phyloP scores from a whole-genome alignment of 2,329 filamentous ascomycete genomes.

The Sporothrix phasma region DNA sequence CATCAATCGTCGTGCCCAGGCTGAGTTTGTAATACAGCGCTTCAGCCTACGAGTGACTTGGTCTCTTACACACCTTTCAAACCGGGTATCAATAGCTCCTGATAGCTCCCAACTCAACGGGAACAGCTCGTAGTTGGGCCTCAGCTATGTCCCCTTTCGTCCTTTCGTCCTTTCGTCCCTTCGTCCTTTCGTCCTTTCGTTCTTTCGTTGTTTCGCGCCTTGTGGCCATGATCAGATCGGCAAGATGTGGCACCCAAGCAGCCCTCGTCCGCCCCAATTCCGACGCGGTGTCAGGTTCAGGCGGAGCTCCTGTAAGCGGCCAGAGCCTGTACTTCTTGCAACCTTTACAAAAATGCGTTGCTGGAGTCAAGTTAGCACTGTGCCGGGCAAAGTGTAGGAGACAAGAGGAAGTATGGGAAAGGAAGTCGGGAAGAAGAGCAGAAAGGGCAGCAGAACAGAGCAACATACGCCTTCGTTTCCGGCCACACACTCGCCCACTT shows the following conservation, averaged over 20 bases:
- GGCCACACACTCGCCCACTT: constrained; percentile 81
- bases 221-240: constrained; percentile 48
- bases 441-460: neutral
- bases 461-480: constrained; percentile 75
- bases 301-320: constrained; percentile 46
- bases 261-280: constrained; percentile 82
- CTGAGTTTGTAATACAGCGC: neutral
- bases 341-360: constrained; percentile 60
- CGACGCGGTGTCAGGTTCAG: constrained; percentile 65
- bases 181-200: no score
- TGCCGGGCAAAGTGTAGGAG: neutral
- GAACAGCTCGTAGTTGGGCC: neutral
- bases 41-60: neutral
- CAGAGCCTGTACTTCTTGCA: constrained; percentile 37
- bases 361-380: constrained; percentile 32
- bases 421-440: neutral
- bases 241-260: constrained; percentile 84
- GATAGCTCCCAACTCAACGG: no score
- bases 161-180: no score
- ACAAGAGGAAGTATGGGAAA: neutral
- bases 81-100: constrained; percentile 5
- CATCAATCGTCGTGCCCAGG: neutral
- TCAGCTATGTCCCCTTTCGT: neutral
- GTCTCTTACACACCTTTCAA: neutral
- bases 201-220: no score